Evolutionary conservation across 345 rosid species (phyloP).

Genomic region (Orychophragmus violaceus): DNA sequence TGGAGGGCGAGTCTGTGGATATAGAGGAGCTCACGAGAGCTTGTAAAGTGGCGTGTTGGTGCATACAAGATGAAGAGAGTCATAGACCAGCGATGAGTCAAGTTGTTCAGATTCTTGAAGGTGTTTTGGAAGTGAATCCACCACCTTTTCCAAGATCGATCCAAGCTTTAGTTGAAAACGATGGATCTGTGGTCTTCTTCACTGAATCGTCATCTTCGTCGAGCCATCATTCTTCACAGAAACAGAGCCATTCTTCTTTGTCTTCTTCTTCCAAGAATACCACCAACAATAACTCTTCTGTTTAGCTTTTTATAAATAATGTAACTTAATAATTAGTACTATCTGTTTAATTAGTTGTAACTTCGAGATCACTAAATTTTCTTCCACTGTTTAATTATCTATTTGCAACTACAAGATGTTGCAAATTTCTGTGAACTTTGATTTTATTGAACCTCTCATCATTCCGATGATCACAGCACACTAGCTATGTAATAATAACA

Average conservation of each 20-base stretch:
- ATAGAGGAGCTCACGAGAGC: slow-evolving; percentile 51
- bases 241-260: slow-evolving; percentile 22
- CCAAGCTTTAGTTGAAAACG: slow-evolving; percentile 33
- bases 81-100: slow-evolving; percentile 77
- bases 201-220: slow-evolving; percentile 30
- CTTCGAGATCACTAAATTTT: not conserved
- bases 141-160: slow-evolving; percentile 64
- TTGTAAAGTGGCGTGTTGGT: slow-evolving; percentile 77
- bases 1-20: slow-evolving; percentile 39
- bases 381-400: not conserved
- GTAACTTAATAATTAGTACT: not conserved
- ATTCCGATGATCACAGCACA: not conserved
- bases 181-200: slow-evolving; percentile 27
- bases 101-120: slow-evolving; percentile 79
- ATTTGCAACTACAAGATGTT: not conserved
- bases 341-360: not conserved
- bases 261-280: slow-evolving; percentile 11
- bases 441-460: not conserved
- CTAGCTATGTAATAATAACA: not conserved
- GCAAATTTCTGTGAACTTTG: not conserved
- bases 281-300: slow-evolving; percentile 2
- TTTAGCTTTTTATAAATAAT: not conserved
- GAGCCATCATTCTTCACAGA: slow-evolving; percentile 22
- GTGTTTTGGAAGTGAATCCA: slow-evolving; percentile 48
- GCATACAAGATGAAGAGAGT: slow-evolving; percentile 71